A percentile compares a stretch with the other conserved stretches of the same genome.
phyloP scores from a whole-genome alignment of 768 basidiomycete genomes.

The Tubosaeta brunneosetosa region DNA sequence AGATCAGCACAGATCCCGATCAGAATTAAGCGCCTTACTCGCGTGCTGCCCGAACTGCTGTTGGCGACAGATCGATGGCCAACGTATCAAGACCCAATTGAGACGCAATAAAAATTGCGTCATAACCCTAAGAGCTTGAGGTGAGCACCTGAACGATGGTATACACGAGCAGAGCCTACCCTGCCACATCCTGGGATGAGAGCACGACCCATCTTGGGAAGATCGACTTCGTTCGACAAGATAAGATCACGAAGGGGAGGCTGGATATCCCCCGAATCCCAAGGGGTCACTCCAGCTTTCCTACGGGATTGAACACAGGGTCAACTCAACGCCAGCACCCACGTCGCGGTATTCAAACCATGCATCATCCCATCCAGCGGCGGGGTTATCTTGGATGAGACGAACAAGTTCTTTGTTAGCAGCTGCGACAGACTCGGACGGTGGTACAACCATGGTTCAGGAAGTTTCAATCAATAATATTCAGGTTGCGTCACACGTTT shows the following conservation, averaged over 20 bases:
- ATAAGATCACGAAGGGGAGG: conserved; percentile 53
- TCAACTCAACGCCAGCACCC: not conserved
- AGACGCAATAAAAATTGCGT: conserved; percentile 14
- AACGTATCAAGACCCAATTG: conserved; percentile 16
- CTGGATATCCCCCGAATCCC: conserved; percentile 55
- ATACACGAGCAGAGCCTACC: conserved; percentile 12
- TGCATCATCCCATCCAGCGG: conserved; percentile 18
- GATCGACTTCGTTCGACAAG: conserved; percentile 39
- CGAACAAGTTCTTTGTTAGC: conserved; percentile 4
- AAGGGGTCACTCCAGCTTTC: conserved; percentile 52
- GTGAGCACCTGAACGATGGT: not conserved
- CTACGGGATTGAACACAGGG: conserved; percentile 24
- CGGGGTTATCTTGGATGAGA: conserved; percentile 11
- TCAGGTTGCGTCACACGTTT: too few relatives aligned
- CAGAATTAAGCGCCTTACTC: conserved; percentile 10
- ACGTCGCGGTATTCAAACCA: conserved; percentile 4
- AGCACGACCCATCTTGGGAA: conserved; percentile 42
- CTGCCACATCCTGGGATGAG: conserved; percentile 59
- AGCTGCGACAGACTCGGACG: not conserved
- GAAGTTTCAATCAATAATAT: too few relatives aligned
- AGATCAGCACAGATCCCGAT: not conserved
- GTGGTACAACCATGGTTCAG: not conserved
- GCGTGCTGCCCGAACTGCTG: conserved; percentile 15
- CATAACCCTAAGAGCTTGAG: conserved; percentile 12
- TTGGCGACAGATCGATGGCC: conserved; percentile 17